These are phyloP conservation scores for Circinella minor DNA, from an alignment of 371 early-diverging fungal genomes.

Conservation along the genomic window DNA sequence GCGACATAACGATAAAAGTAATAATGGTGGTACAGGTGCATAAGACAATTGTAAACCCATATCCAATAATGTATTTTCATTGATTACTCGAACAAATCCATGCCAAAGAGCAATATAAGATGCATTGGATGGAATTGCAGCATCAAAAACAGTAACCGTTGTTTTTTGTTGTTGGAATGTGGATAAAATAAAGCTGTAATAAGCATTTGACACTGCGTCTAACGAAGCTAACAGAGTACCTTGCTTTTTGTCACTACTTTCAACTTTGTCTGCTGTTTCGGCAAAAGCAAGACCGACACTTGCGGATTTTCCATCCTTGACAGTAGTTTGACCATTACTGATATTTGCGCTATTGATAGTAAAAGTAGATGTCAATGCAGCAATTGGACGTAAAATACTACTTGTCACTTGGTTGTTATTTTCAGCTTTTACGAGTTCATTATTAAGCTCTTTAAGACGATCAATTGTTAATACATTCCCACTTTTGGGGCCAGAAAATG, in stretches of 20 bases:
- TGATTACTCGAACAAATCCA: slow-evolving; percentile 47
- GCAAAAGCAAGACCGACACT: slow-evolving; percentile 39
- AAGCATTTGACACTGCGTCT: slow-evolving; percentile 21
- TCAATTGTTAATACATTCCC: slow-evolving; percentile 31
- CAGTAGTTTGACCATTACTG: slow-evolving; percentile 29
- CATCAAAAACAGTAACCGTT: slow-evolving; percentile 44
- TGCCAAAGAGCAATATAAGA: slow-evolving; percentile 43
- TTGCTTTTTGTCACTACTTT: background rate
- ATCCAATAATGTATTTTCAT: slow-evolving; percentile 49
- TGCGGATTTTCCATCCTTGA: slow-evolving; percentile 9
- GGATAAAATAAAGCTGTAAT: slow-evolving; percentile 21
- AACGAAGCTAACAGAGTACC: background rate
- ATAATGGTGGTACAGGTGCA: slow-evolving; percentile 48
- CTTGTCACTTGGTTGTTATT: slow-evolving; percentile 27
- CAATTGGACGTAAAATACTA: slow-evolving; percentile 20
- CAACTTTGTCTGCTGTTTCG: slow-evolving; percentile 27
- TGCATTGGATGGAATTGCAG: slow-evolving; percentile 45
- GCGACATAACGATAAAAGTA: slow-evolving; percentile 29
- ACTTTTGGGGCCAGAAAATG: slow-evolving; percentile 37
- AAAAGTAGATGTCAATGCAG: slow-evolving; percentile 9
- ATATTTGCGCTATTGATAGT: slow-evolving; percentile 27
- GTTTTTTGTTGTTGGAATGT: slow-evolving; percentile 21
- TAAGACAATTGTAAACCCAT: slow-evolving; percentile 29
- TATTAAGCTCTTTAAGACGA: slow-evolving; percentile 26
- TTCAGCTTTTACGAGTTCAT: slow-evolving; percentile 17